These are phyloP conservation scores for Nephelium lappaceum DNA, from an alignment of 345 rosid genomes.

Conservation along the genomic window DNA sequence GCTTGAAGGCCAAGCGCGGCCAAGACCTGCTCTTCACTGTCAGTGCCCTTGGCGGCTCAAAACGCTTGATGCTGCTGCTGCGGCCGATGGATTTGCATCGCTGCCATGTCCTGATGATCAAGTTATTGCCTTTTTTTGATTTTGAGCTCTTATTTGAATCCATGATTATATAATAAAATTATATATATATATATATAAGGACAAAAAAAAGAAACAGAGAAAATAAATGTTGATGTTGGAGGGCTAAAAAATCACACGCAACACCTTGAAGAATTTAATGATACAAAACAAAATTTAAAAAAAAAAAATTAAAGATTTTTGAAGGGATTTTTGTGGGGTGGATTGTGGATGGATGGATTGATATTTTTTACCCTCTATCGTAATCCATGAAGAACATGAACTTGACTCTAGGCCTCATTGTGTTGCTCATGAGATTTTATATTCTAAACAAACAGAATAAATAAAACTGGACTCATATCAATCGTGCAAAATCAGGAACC, in stretches of 20 bases:
- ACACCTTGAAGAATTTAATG: slow-evolving; percentile 13
- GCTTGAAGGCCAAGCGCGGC: slow-evolving; percentile 16
- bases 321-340: background rate
- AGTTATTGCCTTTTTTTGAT: slow-evolving; percentile 34
- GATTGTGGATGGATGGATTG: too few relatives aligned
- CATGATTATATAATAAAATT: slow-evolving; percentile 11
- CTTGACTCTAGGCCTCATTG: slow-evolving; percentile 42
- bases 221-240: slow-evolving; percentile 19
- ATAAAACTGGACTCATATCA: background rate
- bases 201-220: too few relatives aligned
- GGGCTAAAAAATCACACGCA: slow-evolving; percentile 16
- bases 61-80: slow-evolving; percentile 4
- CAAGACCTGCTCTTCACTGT: slow-evolving; percentile 40
- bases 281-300: background rate
- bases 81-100: slow-evolving; percentile 49
- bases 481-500: background rate
- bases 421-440: slow-evolving; percentile 38
- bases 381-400: slow-evolving; percentile 39
- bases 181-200: too few relatives aligned
- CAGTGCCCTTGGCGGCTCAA: background rate
- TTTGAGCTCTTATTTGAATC: slow-evolving; percentile 26
- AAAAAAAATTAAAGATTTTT: background rate
- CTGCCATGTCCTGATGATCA: slow-evolving; percentile 55
- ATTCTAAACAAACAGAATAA: background rate
- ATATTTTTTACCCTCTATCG: slow-evolving; percentile 38